Conservation (phyloP, 352 stramenopile species). For the Phytophthora kernoviae region DNA sequence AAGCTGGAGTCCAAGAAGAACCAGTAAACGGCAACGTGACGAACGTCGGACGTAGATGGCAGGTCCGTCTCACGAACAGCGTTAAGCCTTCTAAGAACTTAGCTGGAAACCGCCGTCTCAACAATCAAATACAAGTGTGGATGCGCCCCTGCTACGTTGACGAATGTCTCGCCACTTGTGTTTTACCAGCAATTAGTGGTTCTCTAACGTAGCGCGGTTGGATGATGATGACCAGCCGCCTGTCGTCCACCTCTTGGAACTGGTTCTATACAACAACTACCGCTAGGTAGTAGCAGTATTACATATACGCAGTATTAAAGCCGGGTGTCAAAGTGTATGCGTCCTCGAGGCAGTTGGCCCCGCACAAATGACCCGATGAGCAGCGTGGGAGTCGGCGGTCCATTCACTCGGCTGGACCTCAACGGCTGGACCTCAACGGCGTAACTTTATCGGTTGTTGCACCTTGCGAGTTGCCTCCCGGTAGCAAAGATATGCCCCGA, state of each 20-base stretch:
- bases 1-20: conserved; percentile 89
- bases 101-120: background rate
- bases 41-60: no score
- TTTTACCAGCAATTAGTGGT: background rate
- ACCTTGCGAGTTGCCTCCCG: background rate
- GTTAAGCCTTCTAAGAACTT: background rate
- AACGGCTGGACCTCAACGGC: background rate
- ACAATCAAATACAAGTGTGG: background rate
- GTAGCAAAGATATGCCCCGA: background rate
- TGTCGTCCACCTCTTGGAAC: background rate
- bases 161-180: background rate
- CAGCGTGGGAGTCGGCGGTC: background rate
- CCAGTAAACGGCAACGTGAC: conserved; percentile 38
- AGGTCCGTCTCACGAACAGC: background rate
- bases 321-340: background rate
- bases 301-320: background rate
- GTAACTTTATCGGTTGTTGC: background rate
- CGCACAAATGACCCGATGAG: background rate
- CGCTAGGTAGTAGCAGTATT: no score
- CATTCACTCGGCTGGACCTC: background rate
- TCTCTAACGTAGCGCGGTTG: background rate
- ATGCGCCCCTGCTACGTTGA: background rate
- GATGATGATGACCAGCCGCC: background rate
- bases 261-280: no score
- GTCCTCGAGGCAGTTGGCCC: conserved; percentile 1